phyloP scores from a whole-genome alignment of 2,329 filamentous ascomycete species.

The Fusarium sp. region DNA sequence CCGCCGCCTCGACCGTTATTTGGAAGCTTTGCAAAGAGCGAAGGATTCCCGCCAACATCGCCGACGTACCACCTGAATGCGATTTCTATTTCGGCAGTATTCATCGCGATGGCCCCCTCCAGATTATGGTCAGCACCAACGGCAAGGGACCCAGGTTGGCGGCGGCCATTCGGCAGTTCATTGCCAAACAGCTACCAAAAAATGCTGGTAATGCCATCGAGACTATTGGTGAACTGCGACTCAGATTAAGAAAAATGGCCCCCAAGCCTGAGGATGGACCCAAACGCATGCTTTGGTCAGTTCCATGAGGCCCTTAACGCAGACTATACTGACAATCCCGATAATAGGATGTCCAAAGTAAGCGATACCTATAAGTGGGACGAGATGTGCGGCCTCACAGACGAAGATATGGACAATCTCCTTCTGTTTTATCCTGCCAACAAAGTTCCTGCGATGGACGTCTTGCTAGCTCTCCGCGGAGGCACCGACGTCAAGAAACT shows the following conservation, averaged over 20 bases:
- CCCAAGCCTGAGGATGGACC: constrained; percentile 77
- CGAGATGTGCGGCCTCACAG: constrained; percentile 82
- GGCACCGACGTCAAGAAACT: constrained; percentile 55
- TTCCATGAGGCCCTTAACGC: constrained; percentile 1
- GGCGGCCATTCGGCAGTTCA: constrained; percentile 83
- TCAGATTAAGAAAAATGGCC: constrained; percentile 80
- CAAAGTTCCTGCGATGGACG: constrained; percentile 64
- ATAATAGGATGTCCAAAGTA: constrained; percentile 83
- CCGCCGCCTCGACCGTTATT: constrained; percentile 86
- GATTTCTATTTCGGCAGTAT: constrained; percentile 99
- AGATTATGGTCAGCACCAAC: constrained; percentile 99
- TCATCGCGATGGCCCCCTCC: constrained; percentile 91
- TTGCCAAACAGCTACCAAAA: constrained; percentile 77
- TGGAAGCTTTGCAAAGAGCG: constrained; percentile 93
- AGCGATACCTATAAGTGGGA: constrained; percentile 88
- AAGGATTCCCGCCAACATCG: constrained; percentile 91
- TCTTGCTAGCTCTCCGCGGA: constrained; percentile 64
- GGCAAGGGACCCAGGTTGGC: constrained; percentile 94
- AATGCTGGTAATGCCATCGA: constrained; percentile 88
- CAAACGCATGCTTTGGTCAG: constrained; percentile 89
- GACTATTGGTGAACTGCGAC: constrained; percentile 81
- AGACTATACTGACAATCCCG: constrained; percentile 2
- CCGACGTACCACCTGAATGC: constrained; percentile 94
- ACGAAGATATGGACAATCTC: constrained; percentile 86
- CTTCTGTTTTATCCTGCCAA: constrained; percentile 74